A percentile compares a stretch with the other conserved stretches of the same genome.
Evolutionary conservation across 306 rosid species (phyloP).

Genomic region (Ammopiptanthus mongolicus): DNA sequence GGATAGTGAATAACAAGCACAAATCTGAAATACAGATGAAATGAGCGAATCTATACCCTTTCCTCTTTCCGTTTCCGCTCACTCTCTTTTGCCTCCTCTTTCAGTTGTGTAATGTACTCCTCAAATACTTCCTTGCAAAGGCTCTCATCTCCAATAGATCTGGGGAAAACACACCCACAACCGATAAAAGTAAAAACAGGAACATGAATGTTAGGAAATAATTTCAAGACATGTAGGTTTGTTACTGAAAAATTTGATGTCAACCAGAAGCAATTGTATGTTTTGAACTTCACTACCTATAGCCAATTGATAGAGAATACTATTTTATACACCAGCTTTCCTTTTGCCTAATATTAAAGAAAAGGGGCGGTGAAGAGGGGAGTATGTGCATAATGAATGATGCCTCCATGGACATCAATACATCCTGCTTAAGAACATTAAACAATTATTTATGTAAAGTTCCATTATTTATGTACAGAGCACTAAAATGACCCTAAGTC

Average conservation of each 20-base stretch:
- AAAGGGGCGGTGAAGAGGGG: neutral
- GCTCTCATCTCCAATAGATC: slow-evolving; percentile 73
- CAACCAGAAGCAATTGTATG: neutral
- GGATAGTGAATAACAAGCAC: slow-evolving; percentile 11
- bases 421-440: neutral
- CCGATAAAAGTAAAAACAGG: slow-evolving; percentile 19
- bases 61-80: slow-evolving; percentile 83
- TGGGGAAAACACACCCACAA: slow-evolving; percentile 28
- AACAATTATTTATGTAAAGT: neutral
- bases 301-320: neutral
- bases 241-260: neutral
- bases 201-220: neutral
- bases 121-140: slow-evolving; percentile 70
- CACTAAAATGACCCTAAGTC: neutral
- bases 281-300: neutral
- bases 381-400: neutral
- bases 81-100: slow-evolving; percentile 73
- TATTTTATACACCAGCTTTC: neutral
- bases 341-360: neutral
- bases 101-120: slow-evolving; percentile 61
- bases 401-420: neutral
- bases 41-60: slow-evolving; percentile 49
- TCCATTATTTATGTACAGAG: neutral
- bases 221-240: neutral
- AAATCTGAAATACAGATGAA: slow-evolving; percentile 11